Evolutionary conservation across 169 alveolate genomes (phyloP).

Genomic region (Plasmodium gonderi): DNA sequence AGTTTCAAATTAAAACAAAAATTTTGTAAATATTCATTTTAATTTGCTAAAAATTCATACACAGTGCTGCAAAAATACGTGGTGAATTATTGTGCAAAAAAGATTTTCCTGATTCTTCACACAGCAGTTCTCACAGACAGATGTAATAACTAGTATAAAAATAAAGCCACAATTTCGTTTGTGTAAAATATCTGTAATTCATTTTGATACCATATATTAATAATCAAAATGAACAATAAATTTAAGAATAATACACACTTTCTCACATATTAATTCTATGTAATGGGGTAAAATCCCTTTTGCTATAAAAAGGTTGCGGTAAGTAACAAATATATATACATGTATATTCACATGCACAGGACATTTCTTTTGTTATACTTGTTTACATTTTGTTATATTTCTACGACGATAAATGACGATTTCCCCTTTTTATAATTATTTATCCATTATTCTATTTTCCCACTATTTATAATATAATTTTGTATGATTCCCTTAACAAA

Average conservation of each 20-base stretch:
- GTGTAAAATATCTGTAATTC: not conserved
- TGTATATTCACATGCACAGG: not conserved
- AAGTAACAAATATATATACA: not conserved
- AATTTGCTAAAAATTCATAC: not conserved
- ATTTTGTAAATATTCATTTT: not conserved
- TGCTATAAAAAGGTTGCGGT: not conserved
- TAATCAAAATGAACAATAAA: not conserved
- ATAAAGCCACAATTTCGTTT: not conserved
- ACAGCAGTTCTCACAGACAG: not conserved
- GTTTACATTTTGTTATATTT: not conserved
- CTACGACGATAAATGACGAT: not conserved
- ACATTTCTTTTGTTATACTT: not conserved
- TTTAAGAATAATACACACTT: not conserved
- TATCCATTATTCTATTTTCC: not conserved
- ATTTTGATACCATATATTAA: not conserved
- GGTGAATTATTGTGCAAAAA: not conserved
- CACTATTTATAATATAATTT: not conserved
- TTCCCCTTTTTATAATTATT: not conserved
- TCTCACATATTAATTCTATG: not conserved
- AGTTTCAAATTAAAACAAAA: not conserved
- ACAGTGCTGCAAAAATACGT: not conserved
- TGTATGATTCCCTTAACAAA: not conserved
- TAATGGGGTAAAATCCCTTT: not conserved
- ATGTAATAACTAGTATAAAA: not conserved
- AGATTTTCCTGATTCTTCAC: not conserved